Conservation (phyloP, 2,329 filamentous ascomycete genomes). For the Anthostomella pinea region DNA sequence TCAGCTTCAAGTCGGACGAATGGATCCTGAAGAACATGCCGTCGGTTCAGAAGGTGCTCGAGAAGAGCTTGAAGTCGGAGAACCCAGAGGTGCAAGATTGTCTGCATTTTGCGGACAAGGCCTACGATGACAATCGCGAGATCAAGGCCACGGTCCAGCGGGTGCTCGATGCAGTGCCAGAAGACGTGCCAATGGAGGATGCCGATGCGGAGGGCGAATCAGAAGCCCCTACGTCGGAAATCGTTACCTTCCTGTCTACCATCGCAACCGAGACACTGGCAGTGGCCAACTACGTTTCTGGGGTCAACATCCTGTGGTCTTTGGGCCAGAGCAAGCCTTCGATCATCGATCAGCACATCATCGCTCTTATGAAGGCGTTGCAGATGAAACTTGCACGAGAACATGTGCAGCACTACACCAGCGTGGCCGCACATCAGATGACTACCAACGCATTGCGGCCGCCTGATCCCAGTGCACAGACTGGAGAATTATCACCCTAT, state of each 20-base stretch:
- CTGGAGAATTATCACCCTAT: slow-evolving; percentile 63
- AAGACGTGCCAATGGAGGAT: slow-evolving; percentile 70
- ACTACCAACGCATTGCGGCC: slow-evolving; percentile 37
- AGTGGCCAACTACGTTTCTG: slow-evolving; percentile 76
- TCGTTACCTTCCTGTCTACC: slow-evolving; percentile 79
- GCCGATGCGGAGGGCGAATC: slow-evolving; percentile 81
- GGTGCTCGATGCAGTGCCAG: slow-evolving; percentile 84
- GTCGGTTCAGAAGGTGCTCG: slow-evolving; percentile 79
- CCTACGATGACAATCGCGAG: slow-evolving; percentile 65
- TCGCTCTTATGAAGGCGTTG: slow-evolving; percentile 86
- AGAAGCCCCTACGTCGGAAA: slow-evolving; percentile 80
- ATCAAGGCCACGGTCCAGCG: slow-evolving; percentile 75
- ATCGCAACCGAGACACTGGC: slow-evolving; percentile 85
- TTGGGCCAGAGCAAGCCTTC: slow-evolving; percentile 80
- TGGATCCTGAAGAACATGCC: slow-evolving; percentile 82
- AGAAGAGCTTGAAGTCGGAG: slow-evolving; percentile 85
- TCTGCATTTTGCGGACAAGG: slow-evolving; percentile 70
- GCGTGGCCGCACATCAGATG: slow-evolving; percentile 52
- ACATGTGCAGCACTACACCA: slow-evolving; percentile 75
- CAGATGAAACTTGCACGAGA: slow-evolving; percentile 90
- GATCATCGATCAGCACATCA: slow-evolving; percentile 86
- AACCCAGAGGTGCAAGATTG: slow-evolving; percentile 92
- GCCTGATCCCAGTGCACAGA: slow-evolving; percentile 53
- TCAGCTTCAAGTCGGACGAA: slow-evolving; percentile 83
- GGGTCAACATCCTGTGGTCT: slow-evolving; percentile 92